Conservation (phyloP, 108 stramenopile genomes). For the Parietichytrium sp. region DNA sequence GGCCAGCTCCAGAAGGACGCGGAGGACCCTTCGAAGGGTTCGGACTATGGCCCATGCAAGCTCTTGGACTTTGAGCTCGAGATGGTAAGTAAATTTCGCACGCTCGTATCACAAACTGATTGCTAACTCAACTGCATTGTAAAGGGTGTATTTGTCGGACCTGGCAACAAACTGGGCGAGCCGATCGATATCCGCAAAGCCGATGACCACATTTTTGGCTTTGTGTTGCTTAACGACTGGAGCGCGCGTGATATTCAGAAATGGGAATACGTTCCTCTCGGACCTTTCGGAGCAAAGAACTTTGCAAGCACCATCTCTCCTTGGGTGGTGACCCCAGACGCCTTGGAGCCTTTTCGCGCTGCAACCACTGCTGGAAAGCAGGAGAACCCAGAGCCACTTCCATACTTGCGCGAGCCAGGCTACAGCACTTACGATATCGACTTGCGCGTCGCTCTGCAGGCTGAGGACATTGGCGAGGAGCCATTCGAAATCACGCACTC, state of each 20-base stretch:
- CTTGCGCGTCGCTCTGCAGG: constrained; percentile 69
- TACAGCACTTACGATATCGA: constrained; percentile 72
- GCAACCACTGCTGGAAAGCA: constrained; percentile 49
- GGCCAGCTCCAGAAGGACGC: constrained; percentile 80
- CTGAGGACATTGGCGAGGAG: constrained; percentile 48
- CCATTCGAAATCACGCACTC: constrained; percentile 60
- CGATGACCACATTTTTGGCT: constrained; percentile 81
- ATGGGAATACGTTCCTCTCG: constrained; percentile 90
- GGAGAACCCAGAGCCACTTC: constrained; percentile 52
- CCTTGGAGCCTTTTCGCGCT: constrained; percentile 63
- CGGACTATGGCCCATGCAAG: constrained; percentile 71
- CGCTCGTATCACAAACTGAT: no score
- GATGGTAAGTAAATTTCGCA: no score
- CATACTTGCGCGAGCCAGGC: constrained; percentile 50
- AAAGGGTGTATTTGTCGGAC: constrained; percentile 83
- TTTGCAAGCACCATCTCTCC: constrained; percentile 82
- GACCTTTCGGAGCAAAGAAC: constrained; percentile 89
- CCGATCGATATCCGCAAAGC: constrained; percentile 73
- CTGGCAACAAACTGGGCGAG: constrained; percentile 58
- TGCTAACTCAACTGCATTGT: no score
- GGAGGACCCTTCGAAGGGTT: constrained; percentile 69
- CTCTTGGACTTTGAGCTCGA: constrained; percentile 87
- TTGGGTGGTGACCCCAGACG: constrained; percentile 82
- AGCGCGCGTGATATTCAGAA: constrained; percentile 75
- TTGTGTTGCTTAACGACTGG: constrained; percentile 89